Conservation (phyloP, 2,329 filamentous ascomycete genomes). For the Verticillium dahliae region DNA sequence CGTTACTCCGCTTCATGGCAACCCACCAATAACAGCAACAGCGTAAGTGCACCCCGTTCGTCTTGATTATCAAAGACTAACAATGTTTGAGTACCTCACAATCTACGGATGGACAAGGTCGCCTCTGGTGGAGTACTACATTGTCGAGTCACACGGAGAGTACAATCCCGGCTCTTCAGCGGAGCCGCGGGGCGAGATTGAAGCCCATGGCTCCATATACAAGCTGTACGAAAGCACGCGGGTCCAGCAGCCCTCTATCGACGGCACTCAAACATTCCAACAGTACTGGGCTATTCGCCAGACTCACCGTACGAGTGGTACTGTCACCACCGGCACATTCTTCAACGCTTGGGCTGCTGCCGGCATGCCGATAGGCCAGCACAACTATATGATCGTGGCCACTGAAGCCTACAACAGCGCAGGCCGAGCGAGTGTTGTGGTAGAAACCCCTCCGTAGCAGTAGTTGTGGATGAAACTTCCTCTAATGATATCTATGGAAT, state of each 20-base stretch:
- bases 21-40: background rate
- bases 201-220: constrained; percentile 45
- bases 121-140: constrained; percentile 28
- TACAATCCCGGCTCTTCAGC: constrained; percentile 9
- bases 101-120: constrained; percentile 30
- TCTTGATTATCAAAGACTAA: background rate
- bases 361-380: constrained; percentile 40
- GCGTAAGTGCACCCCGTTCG: background rate
- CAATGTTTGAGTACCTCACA: constrained; percentile 20
- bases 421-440: constrained; percentile 17
- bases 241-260: constrained; percentile 43
- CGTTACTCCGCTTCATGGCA: constrained; percentile 3
- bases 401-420: constrained; percentile 38
- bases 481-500: too few relatives aligned
- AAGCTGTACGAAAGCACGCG: constrained; percentile 42
- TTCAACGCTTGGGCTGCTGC: constrained; percentile 45
- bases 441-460: background rate
- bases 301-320: constrained; percentile 42
- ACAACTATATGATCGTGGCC: constrained; percentile 47
- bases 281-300: constrained; percentile 45
- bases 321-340: constrained; percentile 44
- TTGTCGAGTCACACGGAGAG: background rate
- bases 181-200: constrained; percentile 41
- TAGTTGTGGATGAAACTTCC: too few relatives aligned
- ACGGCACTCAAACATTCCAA: constrained; percentile 48